Conservation (phyloP, 2,329 filamentous ascomycete species). For the Exophiala sp. region DNA sequence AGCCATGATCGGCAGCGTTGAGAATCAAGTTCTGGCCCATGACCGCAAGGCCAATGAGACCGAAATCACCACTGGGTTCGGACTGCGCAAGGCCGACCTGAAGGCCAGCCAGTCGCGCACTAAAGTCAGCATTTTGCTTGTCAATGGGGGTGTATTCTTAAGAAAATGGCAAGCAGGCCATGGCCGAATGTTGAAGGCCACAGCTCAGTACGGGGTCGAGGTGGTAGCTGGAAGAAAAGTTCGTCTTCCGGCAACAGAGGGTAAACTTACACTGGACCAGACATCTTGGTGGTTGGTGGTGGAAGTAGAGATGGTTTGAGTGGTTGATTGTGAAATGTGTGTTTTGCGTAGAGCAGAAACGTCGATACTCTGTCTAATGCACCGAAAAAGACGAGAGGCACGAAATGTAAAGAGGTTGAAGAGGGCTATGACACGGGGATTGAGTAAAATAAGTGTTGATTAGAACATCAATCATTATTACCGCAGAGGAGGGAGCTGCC, state of each 20-base stretch:
- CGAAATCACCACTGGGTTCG: constrained; percentile 72
- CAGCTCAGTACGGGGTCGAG: too few species aligned
- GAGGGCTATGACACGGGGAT: constrained; percentile 22
- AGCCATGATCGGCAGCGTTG: constrained; percentile 86
- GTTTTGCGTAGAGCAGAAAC: background rate
- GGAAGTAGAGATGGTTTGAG: constrained; percentile 1
- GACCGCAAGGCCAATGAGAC: constrained; percentile 88
- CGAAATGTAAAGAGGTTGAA: constrained; percentile 21
- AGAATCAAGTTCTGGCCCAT: constrained; percentile 87
- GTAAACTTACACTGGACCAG: constrained; percentile 29
- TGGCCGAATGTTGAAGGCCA: background rate
- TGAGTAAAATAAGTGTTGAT: constrained; percentile 21
- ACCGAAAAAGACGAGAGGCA: constrained; percentile 30
- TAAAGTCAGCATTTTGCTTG: constrained; percentile 48
- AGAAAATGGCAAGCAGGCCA: background rate
- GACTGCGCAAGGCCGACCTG: constrained; percentile 61
- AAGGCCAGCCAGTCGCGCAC: constrained; percentile 71
- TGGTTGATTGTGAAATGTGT: background rate
- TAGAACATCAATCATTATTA: constrained; percentile 5
- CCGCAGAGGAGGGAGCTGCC: background rate
- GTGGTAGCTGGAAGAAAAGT: background rate
- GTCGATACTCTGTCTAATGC: constrained; percentile 29
- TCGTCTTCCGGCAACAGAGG: background rate
- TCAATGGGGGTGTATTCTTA: constrained; percentile 29
- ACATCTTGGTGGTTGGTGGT: constrained; percentile 26